A percentile compares a stretch with the other conserved stretches of the same genome.
Evolutionary conservation across 352 stramenopile genomes (phyloP).

Genomic region (Aphanomyces invadans): DNA sequence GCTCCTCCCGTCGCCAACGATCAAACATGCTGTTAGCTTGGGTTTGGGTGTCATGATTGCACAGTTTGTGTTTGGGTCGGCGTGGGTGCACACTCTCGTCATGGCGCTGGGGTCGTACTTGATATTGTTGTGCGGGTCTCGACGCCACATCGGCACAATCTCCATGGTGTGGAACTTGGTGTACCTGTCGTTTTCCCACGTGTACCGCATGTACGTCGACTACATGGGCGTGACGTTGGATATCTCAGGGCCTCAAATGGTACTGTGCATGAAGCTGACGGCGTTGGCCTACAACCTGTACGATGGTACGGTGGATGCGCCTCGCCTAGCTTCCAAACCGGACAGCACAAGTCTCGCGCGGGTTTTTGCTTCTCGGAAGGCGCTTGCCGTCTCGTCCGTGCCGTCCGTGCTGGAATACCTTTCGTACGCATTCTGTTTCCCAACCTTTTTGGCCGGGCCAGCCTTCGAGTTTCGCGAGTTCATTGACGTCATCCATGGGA

Average conservation of each 20-base stretch:
- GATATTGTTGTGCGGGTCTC: slow-evolving; percentile 60
- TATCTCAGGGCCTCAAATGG: slow-evolving; percentile 85
- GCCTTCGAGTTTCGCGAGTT: slow-evolving; percentile 95
- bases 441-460: slow-evolving; percentile 91
- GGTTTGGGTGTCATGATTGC: slow-evolving; percentile 88
- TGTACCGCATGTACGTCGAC: slow-evolving; percentile 94
- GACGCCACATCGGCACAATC: slow-evolving; percentile 53
- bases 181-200: slow-evolving; percentile 88
- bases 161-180: slow-evolving; percentile 93
- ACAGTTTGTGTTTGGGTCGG: slow-evolving; percentile 88
- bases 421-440: slow-evolving; percentile 96
- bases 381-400: slow-evolving; percentile 67
- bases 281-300: slow-evolving; percentile 97
- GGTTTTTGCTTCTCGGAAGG: slow-evolving; percentile 31
- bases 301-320: slow-evolving; percentile 77
- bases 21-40: slow-evolving; percentile 90
- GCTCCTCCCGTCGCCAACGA: slow-evolving; percentile 61
- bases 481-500: slow-evolving; percentile 56
- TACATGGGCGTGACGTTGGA: slow-evolving; percentile 90
- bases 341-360: slow-evolving; percentile 19
- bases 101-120: slow-evolving; percentile 85
- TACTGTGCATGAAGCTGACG: slow-evolving; percentile 96
- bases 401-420: slow-evolving; percentile 92
- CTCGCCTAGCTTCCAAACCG: slow-evolving; percentile 26
- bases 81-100: slow-evolving; percentile 93